Evolutionary conservation across 192 early-diverging fungal genomes (phyloP).

Genomic region (Backusella macrospora): DNA sequence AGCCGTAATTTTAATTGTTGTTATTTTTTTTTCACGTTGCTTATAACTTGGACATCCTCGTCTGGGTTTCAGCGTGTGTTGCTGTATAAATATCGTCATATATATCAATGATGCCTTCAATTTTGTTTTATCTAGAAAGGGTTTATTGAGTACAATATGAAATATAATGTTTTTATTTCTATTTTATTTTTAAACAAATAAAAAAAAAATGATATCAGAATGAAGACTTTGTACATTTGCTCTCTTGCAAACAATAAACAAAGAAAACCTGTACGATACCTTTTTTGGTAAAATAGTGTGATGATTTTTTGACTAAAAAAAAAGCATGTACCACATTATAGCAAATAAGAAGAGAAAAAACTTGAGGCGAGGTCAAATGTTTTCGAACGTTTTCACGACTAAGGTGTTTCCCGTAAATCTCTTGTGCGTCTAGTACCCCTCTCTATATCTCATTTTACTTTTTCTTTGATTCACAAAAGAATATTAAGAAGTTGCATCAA

Average conservation of each 20-base stretch:
- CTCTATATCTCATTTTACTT: background rate
- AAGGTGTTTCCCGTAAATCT: background rate
- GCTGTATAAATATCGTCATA: background rate
- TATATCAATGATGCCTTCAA: background rate
- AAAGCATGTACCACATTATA: background rate
- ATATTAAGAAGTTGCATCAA: background rate
- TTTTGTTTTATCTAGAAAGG: background rate
- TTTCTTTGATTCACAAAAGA: background rate
- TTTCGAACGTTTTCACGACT: background rate
- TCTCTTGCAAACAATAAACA: background rate
- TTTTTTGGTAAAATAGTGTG: slow-evolving; percentile 9
- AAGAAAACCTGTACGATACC: background rate
- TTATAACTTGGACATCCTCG: background rate
- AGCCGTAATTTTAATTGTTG: background rate
- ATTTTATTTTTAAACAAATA: background rate
- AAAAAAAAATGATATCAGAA: slow-evolving; percentile 3
- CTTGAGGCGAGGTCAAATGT: background rate
- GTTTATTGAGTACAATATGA: background rate
- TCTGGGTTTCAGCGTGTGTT: background rate
- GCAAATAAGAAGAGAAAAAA: background rate
- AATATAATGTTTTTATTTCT: background rate
- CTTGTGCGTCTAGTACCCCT: too few relatives aligned
- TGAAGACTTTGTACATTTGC: slow-evolving; percentile 4
- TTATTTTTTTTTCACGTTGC: background rate
- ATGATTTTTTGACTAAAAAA: background rate